Conservation (phyloP, 176 grass and related monocot genomes). For the Eragrostis curvula region DNA sequence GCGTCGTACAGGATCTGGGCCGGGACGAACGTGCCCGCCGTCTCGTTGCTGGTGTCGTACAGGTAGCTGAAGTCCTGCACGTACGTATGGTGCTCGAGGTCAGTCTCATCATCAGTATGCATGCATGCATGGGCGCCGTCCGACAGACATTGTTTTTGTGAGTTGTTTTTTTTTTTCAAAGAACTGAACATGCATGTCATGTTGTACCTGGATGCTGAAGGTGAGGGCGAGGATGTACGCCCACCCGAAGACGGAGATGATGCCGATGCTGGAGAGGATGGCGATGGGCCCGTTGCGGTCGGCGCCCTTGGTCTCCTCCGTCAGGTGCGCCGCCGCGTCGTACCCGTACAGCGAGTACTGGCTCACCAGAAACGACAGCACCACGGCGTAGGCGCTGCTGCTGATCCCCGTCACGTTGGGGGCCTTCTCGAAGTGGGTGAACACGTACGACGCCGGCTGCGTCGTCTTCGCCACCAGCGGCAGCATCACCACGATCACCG, state of each 20-base stretch:
- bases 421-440: slow-evolving; percentile 76
- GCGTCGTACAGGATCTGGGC: slow-evolving; percentile 97
- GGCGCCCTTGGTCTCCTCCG: slow-evolving; percentile 95
- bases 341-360: slow-evolving; percentile 98
- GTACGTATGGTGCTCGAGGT: too few relatives aligned
- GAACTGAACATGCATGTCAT: too few relatives aligned
- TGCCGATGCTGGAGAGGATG: slow-evolving; percentile 94
- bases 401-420: slow-evolving; percentile 71
- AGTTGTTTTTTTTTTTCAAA: too few relatives aligned
- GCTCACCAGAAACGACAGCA: slow-evolving; percentile 87
- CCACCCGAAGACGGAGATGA: slow-evolving; percentile 96
- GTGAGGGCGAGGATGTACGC: slow-evolving; percentile 97
- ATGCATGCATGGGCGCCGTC: too few relatives aligned
- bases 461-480: slow-evolving; percentile 79
- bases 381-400: slow-evolving; percentile 72
- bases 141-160: too few relatives aligned
- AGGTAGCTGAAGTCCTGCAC: slow-evolving; percentile 79
- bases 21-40: slow-evolving; percentile 75
- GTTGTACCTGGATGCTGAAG: slow-evolving; percentile 99
- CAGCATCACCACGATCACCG: slow-evolving; percentile 82
- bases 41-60: slow-evolving; percentile 76
- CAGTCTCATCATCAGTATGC: too few relatives aligned
- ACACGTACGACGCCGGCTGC: slow-evolving; percentile 85
- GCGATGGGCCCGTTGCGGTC: slow-evolving; percentile 96
- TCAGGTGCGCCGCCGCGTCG: slow-evolving; percentile 95